Conservation (phyloP, 2,329 filamentous ascomycete species). For the Sclerotinia nivalis region DNA sequence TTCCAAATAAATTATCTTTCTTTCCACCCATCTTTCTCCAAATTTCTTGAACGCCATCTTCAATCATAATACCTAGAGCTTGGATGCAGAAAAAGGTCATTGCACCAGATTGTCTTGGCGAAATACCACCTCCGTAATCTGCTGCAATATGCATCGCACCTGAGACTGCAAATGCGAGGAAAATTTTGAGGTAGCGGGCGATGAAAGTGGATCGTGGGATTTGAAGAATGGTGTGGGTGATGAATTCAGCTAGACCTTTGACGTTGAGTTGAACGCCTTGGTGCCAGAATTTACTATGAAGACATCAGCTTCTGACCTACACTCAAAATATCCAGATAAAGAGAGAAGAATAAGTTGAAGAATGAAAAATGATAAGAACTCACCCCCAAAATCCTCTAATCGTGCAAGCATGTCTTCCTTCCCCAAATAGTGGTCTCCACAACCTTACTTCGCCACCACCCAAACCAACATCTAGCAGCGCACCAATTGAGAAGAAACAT, state of each 20-base stretch:
- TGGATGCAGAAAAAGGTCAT: constrained; percentile 36
- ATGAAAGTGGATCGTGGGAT: constrained; percentile 9
- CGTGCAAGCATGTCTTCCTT: not conserved
- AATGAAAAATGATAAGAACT: not conserved
- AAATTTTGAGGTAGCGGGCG: constrained; percentile 38
- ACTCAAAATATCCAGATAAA: not conserved
- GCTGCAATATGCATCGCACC: constrained; percentile 34
- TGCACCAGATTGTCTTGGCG: constrained; percentile 28
- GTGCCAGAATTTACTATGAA: not conserved
- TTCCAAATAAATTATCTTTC: not conserved
- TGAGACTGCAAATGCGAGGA: constrained; percentile 40
- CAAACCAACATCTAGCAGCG: not conserved
- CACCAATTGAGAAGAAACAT: not conserved
- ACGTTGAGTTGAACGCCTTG: not conserved
- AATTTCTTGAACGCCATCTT: constrained; percentile 36
- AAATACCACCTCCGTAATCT: constrained; percentile 30
- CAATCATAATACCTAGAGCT: constrained; percentile 38
- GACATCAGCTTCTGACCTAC: not conserved
- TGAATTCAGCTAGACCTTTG: not conserved
- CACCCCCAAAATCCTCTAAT: constrained; percentile 4
- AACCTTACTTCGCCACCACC: not conserved
- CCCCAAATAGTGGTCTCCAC: constrained; percentile 2
- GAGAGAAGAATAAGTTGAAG: no score
- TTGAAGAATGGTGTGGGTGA: not conserved
- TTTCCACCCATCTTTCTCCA: constrained; percentile 27